Evolutionary conservation across 2,329 filamentous ascomycete genomes (phyloP).

Genomic region (Biscogniauxia sp.): DNA sequence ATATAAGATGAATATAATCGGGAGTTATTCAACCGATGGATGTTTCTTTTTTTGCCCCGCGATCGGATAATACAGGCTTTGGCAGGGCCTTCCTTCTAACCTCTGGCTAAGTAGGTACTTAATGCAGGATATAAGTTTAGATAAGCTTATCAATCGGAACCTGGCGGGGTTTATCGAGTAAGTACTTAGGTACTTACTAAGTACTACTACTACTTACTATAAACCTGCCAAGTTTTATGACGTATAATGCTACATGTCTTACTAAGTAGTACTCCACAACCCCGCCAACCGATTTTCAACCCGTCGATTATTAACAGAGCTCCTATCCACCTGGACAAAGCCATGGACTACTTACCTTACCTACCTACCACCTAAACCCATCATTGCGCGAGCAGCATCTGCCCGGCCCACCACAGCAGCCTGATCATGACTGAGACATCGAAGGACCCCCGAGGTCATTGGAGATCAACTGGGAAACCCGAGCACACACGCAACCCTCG

Average conservation of each 20-base stretch:
- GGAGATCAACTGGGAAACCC: slow-evolving; percentile 53
- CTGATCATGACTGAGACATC: slow-evolving; percentile 47
- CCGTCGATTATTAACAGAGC: not conserved
- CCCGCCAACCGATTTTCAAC: not conserved
- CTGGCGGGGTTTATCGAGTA: not conserved
- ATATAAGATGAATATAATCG: too few relatives aligned
- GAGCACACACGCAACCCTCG: too few relatives aligned
- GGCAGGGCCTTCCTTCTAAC: too few relatives aligned
- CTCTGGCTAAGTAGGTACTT: too few relatives aligned
- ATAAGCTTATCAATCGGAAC: not conserved
- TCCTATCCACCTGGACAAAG: slow-evolving; percentile 20
- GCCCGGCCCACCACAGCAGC: slow-evolving; percentile 42
- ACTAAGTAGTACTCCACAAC: not conserved
- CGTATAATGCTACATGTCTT: too few relatives aligned
- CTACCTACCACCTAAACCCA: slow-evolving; percentile 32
- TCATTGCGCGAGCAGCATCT: slow-evolving; percentile 12
- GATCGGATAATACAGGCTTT: too few relatives aligned
- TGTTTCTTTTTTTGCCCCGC: too few relatives aligned
- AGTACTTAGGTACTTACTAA: too few relatives aligned
- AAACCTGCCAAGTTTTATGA: too few relatives aligned
- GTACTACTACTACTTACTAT: too few relatives aligned
- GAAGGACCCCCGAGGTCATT: slow-evolving; percentile 54
- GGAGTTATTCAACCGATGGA: too few relatives aligned
- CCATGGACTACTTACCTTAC: slow-evolving; percentile 45
- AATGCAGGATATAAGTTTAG: not conserved